Evolutionary conservation across 768 basidiomycete species (phyloP).

Genomic region (Daedaleopsis nitida): DNA sequence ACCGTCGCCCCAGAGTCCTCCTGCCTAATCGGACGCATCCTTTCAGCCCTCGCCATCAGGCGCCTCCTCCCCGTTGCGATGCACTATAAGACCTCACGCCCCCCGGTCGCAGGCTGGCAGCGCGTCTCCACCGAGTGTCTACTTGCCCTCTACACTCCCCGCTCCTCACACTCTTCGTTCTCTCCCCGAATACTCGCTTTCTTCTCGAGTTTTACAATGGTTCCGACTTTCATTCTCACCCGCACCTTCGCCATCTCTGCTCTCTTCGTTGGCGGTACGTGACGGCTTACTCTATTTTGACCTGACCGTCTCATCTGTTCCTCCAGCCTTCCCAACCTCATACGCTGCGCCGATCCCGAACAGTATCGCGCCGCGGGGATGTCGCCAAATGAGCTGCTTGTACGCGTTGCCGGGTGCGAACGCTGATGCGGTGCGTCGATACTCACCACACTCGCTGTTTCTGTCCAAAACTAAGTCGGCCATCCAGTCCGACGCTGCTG

Average conservation of each 20-base stretch:
- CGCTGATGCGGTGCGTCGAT: background rate
- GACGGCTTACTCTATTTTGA: too few relatives aligned
- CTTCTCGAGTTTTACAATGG: slow-evolving; percentile 7
- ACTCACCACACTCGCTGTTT: too few relatives aligned
- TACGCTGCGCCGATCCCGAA: background rate
- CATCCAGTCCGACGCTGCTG: background rate
- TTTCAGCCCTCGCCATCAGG: background rate
- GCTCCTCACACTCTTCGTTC: background rate
- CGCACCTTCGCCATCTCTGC: slow-evolving; percentile 24
- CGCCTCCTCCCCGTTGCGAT: background rate
- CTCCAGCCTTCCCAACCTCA: background rate
- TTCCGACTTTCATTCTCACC: slow-evolving; percentile 20
- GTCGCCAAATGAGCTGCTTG: slow-evolving; percentile 10
- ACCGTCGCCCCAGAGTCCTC: background rate
- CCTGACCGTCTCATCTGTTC: background rate
- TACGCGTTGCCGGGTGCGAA: slow-evolving; percentile 1
- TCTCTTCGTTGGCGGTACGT: slow-evolving; percentile 18
- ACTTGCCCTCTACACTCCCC: background rate
- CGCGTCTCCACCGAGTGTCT: background rate
- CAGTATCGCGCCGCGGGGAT: background rate
- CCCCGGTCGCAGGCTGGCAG: background rate
- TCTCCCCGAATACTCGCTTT: slow-evolving; percentile 2
- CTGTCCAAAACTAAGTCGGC: too few relatives aligned
- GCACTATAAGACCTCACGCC: background rate
- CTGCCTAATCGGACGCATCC: background rate